These are phyloP conservation scores for Raffaelea deltoideospora DNA, from an alignment of 2,329 filamentous ascomycete genomes.

Conservation along the genomic window DNA sequence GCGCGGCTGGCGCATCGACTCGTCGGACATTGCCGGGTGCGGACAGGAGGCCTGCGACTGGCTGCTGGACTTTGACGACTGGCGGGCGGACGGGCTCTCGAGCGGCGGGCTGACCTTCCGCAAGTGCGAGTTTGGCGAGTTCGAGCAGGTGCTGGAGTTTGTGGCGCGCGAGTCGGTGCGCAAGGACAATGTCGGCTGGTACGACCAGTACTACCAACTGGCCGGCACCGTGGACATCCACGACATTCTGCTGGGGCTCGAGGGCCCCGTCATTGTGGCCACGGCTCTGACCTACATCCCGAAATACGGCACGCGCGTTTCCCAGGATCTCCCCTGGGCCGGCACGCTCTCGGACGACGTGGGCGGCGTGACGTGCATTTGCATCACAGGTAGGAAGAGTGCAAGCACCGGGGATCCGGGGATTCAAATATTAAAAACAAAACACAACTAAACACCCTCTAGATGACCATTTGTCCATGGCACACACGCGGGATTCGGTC, in stretches of 20 bases:
- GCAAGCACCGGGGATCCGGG: not conserved
- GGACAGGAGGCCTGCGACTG: slow-evolving; percentile 38
- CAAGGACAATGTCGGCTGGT: slow-evolving; percentile 39
- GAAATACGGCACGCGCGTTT: slow-evolving; percentile 27
- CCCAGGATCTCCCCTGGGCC: slow-evolving; percentile 41
- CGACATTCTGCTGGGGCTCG: slow-evolving; percentile 39
- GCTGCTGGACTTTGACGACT: slow-evolving; percentile 35
- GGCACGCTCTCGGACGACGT: slow-evolving; percentile 31
- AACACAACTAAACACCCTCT: not conserved
- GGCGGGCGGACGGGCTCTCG: slow-evolving; percentile 24
- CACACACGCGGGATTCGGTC: slow-evolving; percentile 30
- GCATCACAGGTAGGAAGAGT: slow-evolving; percentile 29
- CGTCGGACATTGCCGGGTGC: slow-evolving; percentile 22
- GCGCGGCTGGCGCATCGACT: slow-evolving; percentile 36
- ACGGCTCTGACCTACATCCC: slow-evolving; percentile 38
- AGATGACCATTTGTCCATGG: slow-evolving; percentile 28
- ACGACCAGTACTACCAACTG: slow-evolving; percentile 40
- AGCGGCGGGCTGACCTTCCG: slow-evolving; percentile 27
- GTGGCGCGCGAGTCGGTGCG: slow-evolving; percentile 30
- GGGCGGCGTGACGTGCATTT: slow-evolving; percentile 46
- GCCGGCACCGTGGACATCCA: slow-evolving; percentile 30
- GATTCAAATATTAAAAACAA: not conserved
- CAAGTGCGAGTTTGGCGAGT: slow-evolving; percentile 29
- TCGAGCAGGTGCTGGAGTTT: slow-evolving; percentile 30
- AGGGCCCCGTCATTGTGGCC: slow-evolving; percentile 32